Base-by-base conservation (phyloP, 2,329 filamentous ascomycete genomes). In the Stachybotrys elegans region DNA sequence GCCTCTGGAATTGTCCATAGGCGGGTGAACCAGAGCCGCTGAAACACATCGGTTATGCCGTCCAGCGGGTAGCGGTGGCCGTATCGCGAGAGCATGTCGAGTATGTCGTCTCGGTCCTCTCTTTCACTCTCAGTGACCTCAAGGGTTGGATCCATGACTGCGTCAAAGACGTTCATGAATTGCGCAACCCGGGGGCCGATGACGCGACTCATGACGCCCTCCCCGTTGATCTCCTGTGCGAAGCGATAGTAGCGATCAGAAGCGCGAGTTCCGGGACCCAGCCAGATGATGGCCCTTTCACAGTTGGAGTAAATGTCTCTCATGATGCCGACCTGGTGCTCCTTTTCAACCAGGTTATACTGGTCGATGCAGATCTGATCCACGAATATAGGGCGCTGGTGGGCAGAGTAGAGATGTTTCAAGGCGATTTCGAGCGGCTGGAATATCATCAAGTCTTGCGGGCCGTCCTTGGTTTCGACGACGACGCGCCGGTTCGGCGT, bases 1-100 rank as follows among this genome's bases (percentile, higher is more conserved):
- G 55, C 55, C 36, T 66, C 63, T 47, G 65, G 63, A 6, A 66
- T 59, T 4, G 54, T 57, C 64, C 63, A 67, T 1, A 66, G 47
- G 5, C 63, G 61, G 19, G 43, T 50, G 43, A 60, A 57, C 62
- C 62, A 66, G 2, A 44, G 7, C 4, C 60, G 51, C 12, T 50
- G 43, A 22, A 65, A 48, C 2, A 64, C 48, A 21, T 61, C 60
- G 1, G 46, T 39, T n/a, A 55, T 46, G 6, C 56, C 58, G 3
- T 50, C 43, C 2, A 62, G 31, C 4, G 61, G 61, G 31, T 55
- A 63, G 3, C 16, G 23, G 1, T 48, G 22, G 3, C 56, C 55
- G 23, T 53, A 52, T 2, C 45, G 51, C 0, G 43, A 45, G 1
- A 65, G 8, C 2, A 62, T 47, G 11, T 40, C 46, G 3, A 62